Evolutionary conservation across 2,329 filamentous ascomycete genomes (phyloP), one percentile per base, ranked within the genome.

Genomic region (Coccinonectria pachysandricola): DNA sequence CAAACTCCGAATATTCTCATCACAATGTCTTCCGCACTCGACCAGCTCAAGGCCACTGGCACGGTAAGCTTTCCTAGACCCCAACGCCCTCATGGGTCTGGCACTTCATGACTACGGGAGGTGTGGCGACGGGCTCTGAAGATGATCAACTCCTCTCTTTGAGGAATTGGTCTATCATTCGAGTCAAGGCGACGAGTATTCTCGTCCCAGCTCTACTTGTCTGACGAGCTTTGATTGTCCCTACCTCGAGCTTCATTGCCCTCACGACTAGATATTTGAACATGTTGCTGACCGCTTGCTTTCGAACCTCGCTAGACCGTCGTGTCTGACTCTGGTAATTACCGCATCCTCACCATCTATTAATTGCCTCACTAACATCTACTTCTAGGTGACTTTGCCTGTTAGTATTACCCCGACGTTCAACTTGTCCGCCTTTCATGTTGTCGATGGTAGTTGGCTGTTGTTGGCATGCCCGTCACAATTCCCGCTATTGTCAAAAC

Each of bases 31-130:
- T 79, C 67, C 62, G 84, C 87, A 62, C 81, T 98, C 51, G 91
- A 96, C 51, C 87, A 96, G 69, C 76, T 98, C 60, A 98, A 98
- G 75, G 78, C 84, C 68, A 63, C 80, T 57, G 91, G 91, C 79
- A 98, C 91, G 54, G 86, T 93, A 72, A 64, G 84, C 82, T 34
- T 41, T 40, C 38, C 47, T 44, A 30, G 37, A 37, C 40, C 31
- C 36, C 32, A 34, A 26, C 42, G 42, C 50, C 51, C 53, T 50
- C 50, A 50, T 49, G 49, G 37, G 28, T 30, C 24, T 27, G 32
- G 19, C 22, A 27, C 29, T 37, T 31, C 27, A 34, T 32, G 31
- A 33, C 22, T 29, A 26, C 24, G 12, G 30, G 17, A n/a, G 17
- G n/a, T n/a, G n/a, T n/a, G n/a, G n/a, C n/a, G n/a, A n/a, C n/a